Conservation (phyloP, 2,329 filamentous ascomycete species). For the Calycina marina region DNA sequence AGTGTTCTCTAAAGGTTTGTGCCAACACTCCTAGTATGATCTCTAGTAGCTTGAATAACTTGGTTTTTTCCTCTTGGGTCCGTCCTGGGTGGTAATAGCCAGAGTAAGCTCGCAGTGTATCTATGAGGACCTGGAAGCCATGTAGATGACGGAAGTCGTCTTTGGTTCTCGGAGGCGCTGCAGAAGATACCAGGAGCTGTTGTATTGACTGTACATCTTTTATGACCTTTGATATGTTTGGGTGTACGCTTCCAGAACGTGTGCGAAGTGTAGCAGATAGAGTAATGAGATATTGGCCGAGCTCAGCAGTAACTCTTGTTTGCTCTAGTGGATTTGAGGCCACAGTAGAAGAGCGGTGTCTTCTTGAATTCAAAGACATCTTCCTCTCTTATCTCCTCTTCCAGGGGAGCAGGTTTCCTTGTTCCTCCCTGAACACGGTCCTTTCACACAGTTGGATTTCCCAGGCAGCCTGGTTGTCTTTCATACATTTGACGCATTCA, state of each 20-base stretch:
- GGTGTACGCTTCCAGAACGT: slow-evolving; percentile 13
- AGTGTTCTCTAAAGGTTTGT: slow-evolving; percentile 50
- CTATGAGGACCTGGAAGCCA: slow-evolving; percentile 63
- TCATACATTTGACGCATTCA: slow-evolving; percentile 11
- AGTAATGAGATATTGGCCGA: slow-evolving; percentile 37
- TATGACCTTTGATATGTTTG: slow-evolving; percentile 22
- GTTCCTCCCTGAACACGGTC: slow-evolving; percentile 15
- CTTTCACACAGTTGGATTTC: slow-evolving; percentile 11
- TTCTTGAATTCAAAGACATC: slow-evolving; percentile 36
- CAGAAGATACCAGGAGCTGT: slow-evolving; percentile 26
- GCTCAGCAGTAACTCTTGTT: slow-evolving; percentile 45
- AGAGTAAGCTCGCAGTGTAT: slow-evolving; percentile 54
- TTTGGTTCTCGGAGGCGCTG: slow-evolving; percentile 37
- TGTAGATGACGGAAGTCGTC: slow-evolving; percentile 71
- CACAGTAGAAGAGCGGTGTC: slow-evolving; percentile 51
- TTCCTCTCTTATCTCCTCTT: slow-evolving; percentile 23
- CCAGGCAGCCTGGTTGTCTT: slow-evolving; percentile 10
- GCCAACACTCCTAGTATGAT: slow-evolving; percentile 60
- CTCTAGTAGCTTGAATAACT: slow-evolving; percentile 55
- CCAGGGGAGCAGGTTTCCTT: slow-evolving; percentile 10
- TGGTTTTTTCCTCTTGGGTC: slow-evolving; percentile 44
- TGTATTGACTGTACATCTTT: slow-evolving; percentile 18
- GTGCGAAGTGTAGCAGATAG: slow-evolving; percentile 23
- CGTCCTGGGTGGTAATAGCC: slow-evolving; percentile 63
- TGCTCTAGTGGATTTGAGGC: slow-evolving; percentile 38